These are phyloP conservation scores for Fraxinus sp. DNA, from an alignment of 305 asterid species.

Conservation along the genomic window DNA sequence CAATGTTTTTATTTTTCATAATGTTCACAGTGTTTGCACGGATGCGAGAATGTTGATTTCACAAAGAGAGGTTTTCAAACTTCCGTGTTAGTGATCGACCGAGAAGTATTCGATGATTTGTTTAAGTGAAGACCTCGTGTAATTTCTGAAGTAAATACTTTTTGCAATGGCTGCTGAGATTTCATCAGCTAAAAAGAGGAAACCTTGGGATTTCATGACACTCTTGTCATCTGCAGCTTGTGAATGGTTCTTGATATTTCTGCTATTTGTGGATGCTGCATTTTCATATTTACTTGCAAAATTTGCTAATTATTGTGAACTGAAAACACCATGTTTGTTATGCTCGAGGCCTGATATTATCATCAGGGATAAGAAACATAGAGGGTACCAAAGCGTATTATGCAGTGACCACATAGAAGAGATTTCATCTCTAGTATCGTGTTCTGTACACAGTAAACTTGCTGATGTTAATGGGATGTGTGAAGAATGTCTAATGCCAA, in stretches of 20 bases:
- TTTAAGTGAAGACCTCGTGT: conserved; percentile 27
- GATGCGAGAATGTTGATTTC: conserved; percentile 6
- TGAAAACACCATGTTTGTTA: conserved; percentile 63
- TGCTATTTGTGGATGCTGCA: conserved; percentile 62
- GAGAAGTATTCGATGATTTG: conserved; percentile 21
- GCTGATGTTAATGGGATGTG: conserved; percentile 66
- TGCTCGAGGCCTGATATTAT: conserved; percentile 62
- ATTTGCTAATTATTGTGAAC: conserved; percentile 60
- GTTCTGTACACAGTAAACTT: conserved; percentile 53
- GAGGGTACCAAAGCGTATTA: conserved; percentile 41
- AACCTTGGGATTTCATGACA: conserved; percentile 42
- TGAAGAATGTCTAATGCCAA: conserved; percentile 64
- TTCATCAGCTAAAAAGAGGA: conserved; percentile 41
- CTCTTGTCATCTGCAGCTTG: conserved; percentile 72
- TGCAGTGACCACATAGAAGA: conserved; percentile 68
- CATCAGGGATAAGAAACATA: conserved; percentile 43
- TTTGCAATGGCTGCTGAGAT: conserved; percentile 49
- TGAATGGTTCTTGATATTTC: conserved; percentile 78
- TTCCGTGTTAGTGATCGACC: background rate
- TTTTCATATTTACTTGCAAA: conserved; percentile 50
- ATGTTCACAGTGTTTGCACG: background rate
- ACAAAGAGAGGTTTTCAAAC: background rate
- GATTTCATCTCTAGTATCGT: conserved; percentile 58
- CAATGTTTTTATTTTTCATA: background rate
- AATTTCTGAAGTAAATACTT: conserved; percentile 19